A percentile compares a stretch with the other conserved stretches of the same genome.
Evolutionary conservation across 2,329 filamentous ascomycete species (phyloP).

Genomic region (Mollisiaceae sp.): DNA sequence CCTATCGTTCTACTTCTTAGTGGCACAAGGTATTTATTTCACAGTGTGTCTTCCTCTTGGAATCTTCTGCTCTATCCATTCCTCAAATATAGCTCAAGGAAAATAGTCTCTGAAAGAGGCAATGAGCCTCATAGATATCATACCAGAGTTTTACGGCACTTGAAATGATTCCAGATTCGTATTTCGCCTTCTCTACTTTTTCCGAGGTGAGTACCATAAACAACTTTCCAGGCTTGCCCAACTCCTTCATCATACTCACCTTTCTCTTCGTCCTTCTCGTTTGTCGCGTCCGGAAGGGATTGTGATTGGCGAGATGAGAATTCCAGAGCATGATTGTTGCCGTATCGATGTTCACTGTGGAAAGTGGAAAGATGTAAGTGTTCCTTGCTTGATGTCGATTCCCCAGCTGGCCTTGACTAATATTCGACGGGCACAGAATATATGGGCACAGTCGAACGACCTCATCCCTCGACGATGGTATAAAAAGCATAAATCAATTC

Average conservation of each 20-base stretch:
- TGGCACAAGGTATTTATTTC: no score
- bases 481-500: slow-evolving; percentile 31
- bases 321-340: slow-evolving; percentile 19
- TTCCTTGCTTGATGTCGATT: background rate
- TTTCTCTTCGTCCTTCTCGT: slow-evolving; percentile 35
- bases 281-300: slow-evolving; percentile 46
- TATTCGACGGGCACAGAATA: slow-evolving; percentile 8
- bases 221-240: slow-evolving; percentile 11
- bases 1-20: no score
- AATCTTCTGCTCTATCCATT: no score
- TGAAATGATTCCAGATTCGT: slow-evolving; percentile 2
- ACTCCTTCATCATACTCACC: slow-evolving; percentile 16
- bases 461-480: slow-evolving; percentile 36
- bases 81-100: no score
- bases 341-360: slow-evolving; percentile 22
- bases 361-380: slow-evolving; percentile 33
- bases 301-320: slow-evolving; percentile 11
- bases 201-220: slow-evolving; percentile 34
- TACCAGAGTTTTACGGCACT: background rate
- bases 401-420: background rate
- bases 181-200: slow-evolving; percentile 32
- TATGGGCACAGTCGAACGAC: slow-evolving; percentile 19
- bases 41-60: no score
- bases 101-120: background rate
- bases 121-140: background rate